phyloP scores from a whole-genome alignment of 2,329 filamentous ascomycete species.

The Stemphylium beticola region DNA sequence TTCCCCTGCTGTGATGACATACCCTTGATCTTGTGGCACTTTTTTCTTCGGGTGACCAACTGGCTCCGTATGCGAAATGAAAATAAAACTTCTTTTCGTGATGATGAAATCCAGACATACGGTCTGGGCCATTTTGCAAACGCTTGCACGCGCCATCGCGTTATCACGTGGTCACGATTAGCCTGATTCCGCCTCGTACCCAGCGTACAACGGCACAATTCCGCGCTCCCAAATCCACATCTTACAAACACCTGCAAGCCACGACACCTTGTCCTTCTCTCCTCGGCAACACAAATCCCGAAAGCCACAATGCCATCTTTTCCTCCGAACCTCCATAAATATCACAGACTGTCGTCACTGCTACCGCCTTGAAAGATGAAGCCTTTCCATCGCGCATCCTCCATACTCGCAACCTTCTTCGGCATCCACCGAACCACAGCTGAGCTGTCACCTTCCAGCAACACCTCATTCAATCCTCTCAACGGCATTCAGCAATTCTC shows the following conservation, averaged over 20 bases:
- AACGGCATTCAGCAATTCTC: conserved; percentile 35
- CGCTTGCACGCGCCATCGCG: conserved; percentile 4
- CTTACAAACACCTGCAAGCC: conserved; percentile 23
- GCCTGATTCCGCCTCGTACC: neutral
- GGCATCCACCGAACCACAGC: conserved; percentile 15
- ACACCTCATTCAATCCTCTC: conserved; percentile 35
- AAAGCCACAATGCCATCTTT: conserved; percentile 8
- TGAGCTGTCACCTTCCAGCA: conserved; percentile 12
- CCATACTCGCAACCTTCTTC: conserved; percentile 19
- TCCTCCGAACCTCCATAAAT: conserved; percentile 1
- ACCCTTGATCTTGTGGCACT: neutral
- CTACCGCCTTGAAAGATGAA: conserved; percentile 21
- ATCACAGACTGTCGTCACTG: neutral
- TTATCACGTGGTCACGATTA: neutral
- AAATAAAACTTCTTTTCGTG: too few species aligned
- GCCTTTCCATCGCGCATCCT: conserved; percentile 14
- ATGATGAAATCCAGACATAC: too few species aligned
- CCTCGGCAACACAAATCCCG: conserved; percentile 10
- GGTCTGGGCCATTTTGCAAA: too few species aligned
- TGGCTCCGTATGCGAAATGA: too few species aligned
- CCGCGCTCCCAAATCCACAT: conserved; percentile 22
- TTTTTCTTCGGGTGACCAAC: too few species aligned
- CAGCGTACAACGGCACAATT: conserved; percentile 23
- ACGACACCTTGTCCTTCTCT: neutral
- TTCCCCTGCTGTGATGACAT: neutral